Conservation (phyloP, 1,284 basidiomycete species). For the Mycena citricolor region DNA sequence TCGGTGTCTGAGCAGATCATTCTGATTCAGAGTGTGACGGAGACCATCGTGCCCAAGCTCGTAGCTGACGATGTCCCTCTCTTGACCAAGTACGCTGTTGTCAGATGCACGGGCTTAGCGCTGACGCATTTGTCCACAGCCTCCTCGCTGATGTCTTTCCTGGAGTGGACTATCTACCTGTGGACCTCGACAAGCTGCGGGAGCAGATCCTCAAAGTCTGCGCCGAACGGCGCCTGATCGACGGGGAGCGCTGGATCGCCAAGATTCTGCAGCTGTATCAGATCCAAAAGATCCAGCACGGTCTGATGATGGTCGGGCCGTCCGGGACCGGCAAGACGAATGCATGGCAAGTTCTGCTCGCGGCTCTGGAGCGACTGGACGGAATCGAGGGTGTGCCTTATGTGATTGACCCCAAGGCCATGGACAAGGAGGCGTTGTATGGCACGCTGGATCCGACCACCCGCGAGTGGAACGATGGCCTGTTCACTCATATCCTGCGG, state of each 20-base stretch:
- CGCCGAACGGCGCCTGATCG: slow-evolving; percentile 79
- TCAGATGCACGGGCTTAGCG: slow-evolving; percentile 1
- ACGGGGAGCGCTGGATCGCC: slow-evolving; percentile 88
- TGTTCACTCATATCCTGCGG: slow-evolving; percentile 96
- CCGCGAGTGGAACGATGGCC: slow-evolving; percentile 98
- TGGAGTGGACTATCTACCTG: slow-evolving; percentile 87
- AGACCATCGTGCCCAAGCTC: slow-evolving; percentile 98
- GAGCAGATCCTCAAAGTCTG: slow-evolving; percentile 88
- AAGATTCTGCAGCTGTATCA: slow-evolving; percentile 99
- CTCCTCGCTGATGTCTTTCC: slow-evolving; percentile 98
- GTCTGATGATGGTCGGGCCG: slow-evolving; percentile 99
- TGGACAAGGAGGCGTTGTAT: slow-evolving; percentile 97
- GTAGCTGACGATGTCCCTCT: slow-evolving; percentile 97
- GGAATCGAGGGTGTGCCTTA: slow-evolving; percentile 92
- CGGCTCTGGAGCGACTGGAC: slow-evolving; percentile 89
- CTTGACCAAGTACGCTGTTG: slow-evolving; percentile 70
- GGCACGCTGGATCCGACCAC: slow-evolving; percentile 97
- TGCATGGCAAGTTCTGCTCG: slow-evolving; percentile 93
- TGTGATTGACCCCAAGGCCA: slow-evolving; percentile 99
- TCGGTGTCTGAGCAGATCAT: slow-evolving; percentile 90
- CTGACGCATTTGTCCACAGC: slow-evolving; percentile 41
- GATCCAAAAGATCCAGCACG: slow-evolving; percentile 99
- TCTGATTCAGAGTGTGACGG: slow-evolving; percentile 98
- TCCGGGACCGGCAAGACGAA: slow-evolving; percentile 97
- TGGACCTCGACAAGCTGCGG: slow-evolving; percentile 84